Evolutionary conservation across 1,284 basidiomycete species (phyloP), one percentile per base, ranked within the genome.

Genomic region (Ganoderma resinaceum): DNA sequence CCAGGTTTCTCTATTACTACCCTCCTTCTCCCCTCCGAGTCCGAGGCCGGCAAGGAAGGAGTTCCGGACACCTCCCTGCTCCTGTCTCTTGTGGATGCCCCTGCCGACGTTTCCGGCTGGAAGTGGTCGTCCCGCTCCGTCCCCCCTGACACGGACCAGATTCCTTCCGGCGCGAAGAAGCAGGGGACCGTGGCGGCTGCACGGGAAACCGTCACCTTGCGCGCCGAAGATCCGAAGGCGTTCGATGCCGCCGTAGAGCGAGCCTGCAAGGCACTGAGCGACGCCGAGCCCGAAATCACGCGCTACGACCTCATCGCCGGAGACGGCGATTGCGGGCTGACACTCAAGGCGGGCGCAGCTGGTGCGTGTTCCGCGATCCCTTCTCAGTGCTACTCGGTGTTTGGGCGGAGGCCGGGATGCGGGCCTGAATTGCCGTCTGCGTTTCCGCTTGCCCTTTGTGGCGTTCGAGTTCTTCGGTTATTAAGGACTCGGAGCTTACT

Each of bases 1-100:
- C 95, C 96, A 38, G 96, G 97, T 2, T 97, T 98, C 81, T 96
- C 95, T 6, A 82, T 98, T 70, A 95, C 96, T 0, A 85, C 96
- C 14, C 85, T 98, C 16, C 88, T 95, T 35, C 89, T 98, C 8
- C 94, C 95, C 0, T 78, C 80, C 11, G 73, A 80, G 11, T 78
- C 77, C 43, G 83, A 84, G 57, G 73, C 76, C 18, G 67, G 76
- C 55, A 46, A 66, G 61, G 58, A 38, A 16, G 58, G 26, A 16
- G 37, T 38, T 40, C 80, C 84, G 5, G 70, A 81, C 4, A 80
- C 84, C n/a, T 66, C 72, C 31, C 74, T 87, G 18, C 81, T 97
- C 68, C 85, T 98, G 37, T 86, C 89, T 18, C 86, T 94, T 20
- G 85, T 98, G 35, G 96, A 98, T 75, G 91, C 91, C 20, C 85